phyloP scores from a whole-genome alignment of 306 rosid species.

The Arachis hypogaea region DNA sequence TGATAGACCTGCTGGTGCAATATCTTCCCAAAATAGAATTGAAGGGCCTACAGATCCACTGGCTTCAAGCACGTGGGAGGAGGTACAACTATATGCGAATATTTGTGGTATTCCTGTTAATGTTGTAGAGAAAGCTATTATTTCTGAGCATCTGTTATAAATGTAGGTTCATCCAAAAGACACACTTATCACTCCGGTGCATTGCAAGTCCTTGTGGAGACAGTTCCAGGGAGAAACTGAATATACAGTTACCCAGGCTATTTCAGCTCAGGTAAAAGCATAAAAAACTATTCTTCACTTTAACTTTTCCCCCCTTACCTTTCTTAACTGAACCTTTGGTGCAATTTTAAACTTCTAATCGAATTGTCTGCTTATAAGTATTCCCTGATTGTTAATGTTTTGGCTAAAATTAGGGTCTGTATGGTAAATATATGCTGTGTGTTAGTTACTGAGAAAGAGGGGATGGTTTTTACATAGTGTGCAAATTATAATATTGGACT shows the following conservation, averaged over 20 bases:
- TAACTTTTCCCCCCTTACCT: background rate
- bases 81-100: constrained; percentile 55
- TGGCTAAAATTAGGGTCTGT: background rate
- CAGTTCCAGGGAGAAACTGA: constrained; percentile 83
- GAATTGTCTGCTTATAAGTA: background rate
- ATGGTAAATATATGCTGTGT: background rate
- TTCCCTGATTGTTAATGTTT: constrained; percentile 23
- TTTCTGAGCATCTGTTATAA: constrained; percentile 23
- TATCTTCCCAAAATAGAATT: constrained; percentile 54
- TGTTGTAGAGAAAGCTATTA: constrained; percentile 31
- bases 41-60: constrained; percentile 62
- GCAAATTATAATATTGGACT: background rate
- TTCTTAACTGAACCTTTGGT: background rate
- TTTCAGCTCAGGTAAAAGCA: constrained; percentile 75
- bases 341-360: constrained; percentile 17
- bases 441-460: background rate
- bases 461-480: background rate
- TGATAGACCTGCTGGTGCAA: constrained; percentile 51
- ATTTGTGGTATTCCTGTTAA: constrained; percentile 25
- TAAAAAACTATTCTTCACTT: constrained; percentile 19
- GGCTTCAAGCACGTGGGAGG: constrained; percentile 90
- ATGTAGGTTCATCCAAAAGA: constrained; percentile 66
- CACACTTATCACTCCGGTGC: constrained; percentile 76
- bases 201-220: constrained; percentile 92
- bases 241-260: constrained; percentile 79